Base-by-base conservation (phyloP, 2,329 filamentous ascomycete species). In the Purpureocillium takamizusanense region DNA sequence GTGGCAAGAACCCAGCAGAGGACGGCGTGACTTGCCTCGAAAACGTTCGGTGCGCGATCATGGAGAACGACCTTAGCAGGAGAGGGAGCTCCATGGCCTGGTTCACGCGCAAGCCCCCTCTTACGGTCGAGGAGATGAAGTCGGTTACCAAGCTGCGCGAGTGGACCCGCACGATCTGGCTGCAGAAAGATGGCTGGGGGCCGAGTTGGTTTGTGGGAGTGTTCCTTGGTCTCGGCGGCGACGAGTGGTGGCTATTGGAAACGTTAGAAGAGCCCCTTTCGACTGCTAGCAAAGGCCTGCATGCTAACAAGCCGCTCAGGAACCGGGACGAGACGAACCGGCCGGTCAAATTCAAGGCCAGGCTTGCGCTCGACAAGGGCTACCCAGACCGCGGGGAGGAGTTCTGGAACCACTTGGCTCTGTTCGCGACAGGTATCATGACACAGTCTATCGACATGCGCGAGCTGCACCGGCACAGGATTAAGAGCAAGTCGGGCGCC, bases 211-310 rank as follows among this genome's bases (percentile, higher is more conserved):
- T 81, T 45, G 63, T 94, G 30, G 79, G 81, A 46, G 72, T 83
- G 33, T 78, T 78, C 37, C 71, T 87, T 55, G 80, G 81, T 54
- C 69, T 84, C 52, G 70, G 72, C 51, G 85, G 86, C 38, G 85
- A 92, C 54, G 73, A 72, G 44, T 94, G 86, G 85, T 89, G 82
- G 78, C 65, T 89, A 42, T 66, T 86, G 38, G 73, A 82, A 57
- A 58, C 76, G 71, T 79, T 63, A 62, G 72, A 38, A 3, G 13
- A 6, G 11, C 7, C 31, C 31, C 13, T 27, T 13, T 13, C 18
- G 3, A 7, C 2, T n/a, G n/a, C 17, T n/a, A 27, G 17, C 4
- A 17, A 4, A 7, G 4, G 4, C 12, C 7, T 13, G 13, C 10
- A 21, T 15, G 36, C 49, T 54, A 42, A 54, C 39, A 35, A 27